Evolutionary conservation across 1,284 basidiomycete genomes (phyloP).

Genomic region (Apiotrichum gamsii): DNA sequence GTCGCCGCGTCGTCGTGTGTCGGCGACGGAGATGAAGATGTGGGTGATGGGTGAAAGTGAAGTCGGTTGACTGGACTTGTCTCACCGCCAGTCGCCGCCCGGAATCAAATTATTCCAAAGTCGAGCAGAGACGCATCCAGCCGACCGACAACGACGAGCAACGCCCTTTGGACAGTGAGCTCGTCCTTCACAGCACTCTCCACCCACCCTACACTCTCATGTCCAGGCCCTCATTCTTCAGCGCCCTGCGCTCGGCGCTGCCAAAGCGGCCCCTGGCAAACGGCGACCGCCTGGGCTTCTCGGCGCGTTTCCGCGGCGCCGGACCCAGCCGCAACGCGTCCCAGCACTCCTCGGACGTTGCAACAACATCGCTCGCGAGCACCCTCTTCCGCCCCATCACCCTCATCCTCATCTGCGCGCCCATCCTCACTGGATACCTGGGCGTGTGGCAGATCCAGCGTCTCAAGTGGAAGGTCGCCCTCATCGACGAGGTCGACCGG

Average conservation of each 20-base stretch:
- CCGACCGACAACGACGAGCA: too few species aligned
- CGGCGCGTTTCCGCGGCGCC: neutral
- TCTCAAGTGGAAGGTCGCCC: conserved; percentile 86
- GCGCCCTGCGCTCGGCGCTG: conserved; percentile 10
- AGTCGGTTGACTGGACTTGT: too few species aligned
- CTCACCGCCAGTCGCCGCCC: neutral
- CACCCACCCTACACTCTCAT: conserved; percentile 10
- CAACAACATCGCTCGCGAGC: too few species aligned
- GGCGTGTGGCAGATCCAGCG: conserved; percentile 89
- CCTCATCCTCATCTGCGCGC: conserved; percentile 75
- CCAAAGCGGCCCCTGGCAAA: neutral
- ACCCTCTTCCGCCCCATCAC: conserved; percentile 56
- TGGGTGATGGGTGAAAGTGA: too few species aligned
- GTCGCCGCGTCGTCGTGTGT: too few species aligned
- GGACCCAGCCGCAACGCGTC: neutral
- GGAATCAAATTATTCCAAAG: conserved; percentile 9
- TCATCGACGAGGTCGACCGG: conserved; percentile 91
- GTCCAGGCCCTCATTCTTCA: conserved; percentile 14
- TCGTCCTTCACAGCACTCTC: neutral
- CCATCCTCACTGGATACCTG: conserved; percentile 82
- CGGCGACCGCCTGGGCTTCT: neutral
- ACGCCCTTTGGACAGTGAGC: too few species aligned
- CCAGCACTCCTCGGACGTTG: too few species aligned
- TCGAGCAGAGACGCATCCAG: too few species aligned
- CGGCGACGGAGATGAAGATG: too few species aligned